These are phyloP conservation scores for Blastobotrys ciferrii DNA, from an alignment of 1,139 yeast species.

Conservation along the genomic window DNA sequence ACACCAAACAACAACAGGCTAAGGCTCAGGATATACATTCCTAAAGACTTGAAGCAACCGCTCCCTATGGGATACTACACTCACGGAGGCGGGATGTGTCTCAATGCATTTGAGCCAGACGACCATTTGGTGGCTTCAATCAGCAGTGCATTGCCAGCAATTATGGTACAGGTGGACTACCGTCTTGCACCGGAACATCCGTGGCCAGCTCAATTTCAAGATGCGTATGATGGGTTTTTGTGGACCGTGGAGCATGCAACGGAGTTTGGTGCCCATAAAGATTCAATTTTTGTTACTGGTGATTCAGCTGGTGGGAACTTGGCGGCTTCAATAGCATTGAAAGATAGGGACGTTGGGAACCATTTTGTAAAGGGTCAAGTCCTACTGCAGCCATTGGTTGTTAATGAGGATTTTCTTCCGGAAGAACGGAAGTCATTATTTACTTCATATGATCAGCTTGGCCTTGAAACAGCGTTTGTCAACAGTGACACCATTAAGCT, in stretches of 20 bases:
- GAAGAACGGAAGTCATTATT: not conserved
- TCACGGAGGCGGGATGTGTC: conserved; percentile 5
- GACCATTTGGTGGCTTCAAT: not conserved
- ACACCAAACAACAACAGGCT: not conserved
- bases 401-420: not conserved
- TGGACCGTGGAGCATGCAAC: conserved; percentile 23
- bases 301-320: conserved; percentile 49
- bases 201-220: conserved; percentile 50
- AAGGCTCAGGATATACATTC: not conserved
- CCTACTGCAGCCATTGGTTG: conserved; percentile 1
- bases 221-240: conserved; percentile 41
- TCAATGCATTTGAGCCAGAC: not conserved
- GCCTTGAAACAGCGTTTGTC: not conserved
- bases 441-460: not conserved
- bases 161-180: conserved; percentile 38
- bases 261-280: conserved; percentile 35
- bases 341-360: not conserved
- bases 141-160: conserved; percentile 2
- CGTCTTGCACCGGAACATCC: conserved; percentile 50
- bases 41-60: not conserved
- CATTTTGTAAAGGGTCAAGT: conserved; percentile 1
- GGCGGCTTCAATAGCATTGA: conserved; percentile 32
- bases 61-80: not conserved
- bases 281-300: conserved; percentile 42
- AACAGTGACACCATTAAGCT: conserved; percentile 1